Evolutionary conservation across 2,329 filamentous ascomycete species (phyloP).

Genomic region (Coniosporium uncinatum): DNA sequence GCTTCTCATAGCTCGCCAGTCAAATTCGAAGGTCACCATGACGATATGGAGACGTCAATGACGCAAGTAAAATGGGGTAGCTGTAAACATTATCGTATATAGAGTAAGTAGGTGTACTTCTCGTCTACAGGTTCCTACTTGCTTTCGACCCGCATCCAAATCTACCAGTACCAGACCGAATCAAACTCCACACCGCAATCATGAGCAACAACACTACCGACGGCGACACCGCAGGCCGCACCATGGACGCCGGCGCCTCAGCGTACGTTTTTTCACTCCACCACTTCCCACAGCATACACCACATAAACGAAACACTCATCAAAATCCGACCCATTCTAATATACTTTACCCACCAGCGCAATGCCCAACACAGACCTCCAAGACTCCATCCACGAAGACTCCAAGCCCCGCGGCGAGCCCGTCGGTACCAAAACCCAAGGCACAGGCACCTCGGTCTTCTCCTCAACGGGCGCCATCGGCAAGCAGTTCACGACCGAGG

Average conservation of each 20-base stretch:
- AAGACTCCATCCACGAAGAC: conserved; percentile 15
- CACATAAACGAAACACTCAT: no score
- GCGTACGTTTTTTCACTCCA: conserved; percentile 7
- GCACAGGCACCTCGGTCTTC: conserved; percentile 11
- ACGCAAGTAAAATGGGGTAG: no score
- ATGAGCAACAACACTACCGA: conserved; percentile 11
- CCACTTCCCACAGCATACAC: conserved; percentile 5
- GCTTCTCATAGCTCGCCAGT: no score
- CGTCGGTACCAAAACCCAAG: neutral
- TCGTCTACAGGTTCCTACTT: no score
- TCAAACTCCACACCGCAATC: no score
- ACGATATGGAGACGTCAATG: no score
- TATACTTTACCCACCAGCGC: neutral
- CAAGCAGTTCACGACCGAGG: conserved; percentile 25
- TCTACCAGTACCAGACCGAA: no score
- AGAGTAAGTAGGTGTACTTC: no score
- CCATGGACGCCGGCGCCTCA: conserved; percentile 15
- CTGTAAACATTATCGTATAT: no score
- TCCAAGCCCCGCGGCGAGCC: conserved; percentile 7
- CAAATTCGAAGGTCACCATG: no score
- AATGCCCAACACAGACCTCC: conserved; percentile 10
- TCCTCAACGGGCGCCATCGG: conserved; percentile 23
- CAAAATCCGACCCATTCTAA: no score
- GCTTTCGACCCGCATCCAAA: no score
- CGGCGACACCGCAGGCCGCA: conserved; percentile 15